These are phyloP conservation scores for Boechera retrofracta DNA, from an alignment of 345 rosid genomes.

Conservation along the genomic window DNA sequence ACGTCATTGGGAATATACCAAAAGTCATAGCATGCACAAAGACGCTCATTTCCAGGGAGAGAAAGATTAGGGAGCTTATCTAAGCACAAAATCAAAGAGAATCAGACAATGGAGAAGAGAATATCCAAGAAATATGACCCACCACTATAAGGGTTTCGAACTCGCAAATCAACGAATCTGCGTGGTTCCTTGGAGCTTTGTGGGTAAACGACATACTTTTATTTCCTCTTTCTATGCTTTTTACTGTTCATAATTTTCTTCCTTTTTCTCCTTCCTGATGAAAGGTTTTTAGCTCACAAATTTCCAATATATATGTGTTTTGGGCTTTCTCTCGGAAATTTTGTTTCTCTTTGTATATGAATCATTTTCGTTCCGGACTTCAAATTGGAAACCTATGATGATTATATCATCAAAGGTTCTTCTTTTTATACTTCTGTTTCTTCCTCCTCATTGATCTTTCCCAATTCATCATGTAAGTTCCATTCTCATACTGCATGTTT, in stretches of 20 bases:
- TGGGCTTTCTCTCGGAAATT: background rate
- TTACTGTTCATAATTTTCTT: no score
- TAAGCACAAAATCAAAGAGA: background rate
- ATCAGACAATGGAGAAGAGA: background rate
- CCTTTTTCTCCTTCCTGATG: no score
- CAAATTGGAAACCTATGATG: constrained; percentile 55
- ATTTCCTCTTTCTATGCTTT: no score
- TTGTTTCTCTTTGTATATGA: background rate
- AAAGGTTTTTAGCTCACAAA: background rate
- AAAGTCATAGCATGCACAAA: background rate
- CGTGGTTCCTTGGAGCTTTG: background rate
- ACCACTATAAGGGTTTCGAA: background rate
- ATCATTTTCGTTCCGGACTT: constrained; percentile 42
- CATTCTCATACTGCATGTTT: background rate
- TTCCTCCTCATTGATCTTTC: constrained; percentile 26
- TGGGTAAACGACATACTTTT: background rate
- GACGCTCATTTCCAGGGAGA: background rate
- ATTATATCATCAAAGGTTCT: background rate
- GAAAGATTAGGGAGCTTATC: background rate
- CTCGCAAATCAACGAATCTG: constrained; percentile 1
- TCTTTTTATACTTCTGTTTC: background rate
- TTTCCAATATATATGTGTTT: no score
- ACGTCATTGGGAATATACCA: background rate
- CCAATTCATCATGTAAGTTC: constrained; percentile 28
- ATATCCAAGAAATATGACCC: background rate